Evolutionary conservation across 371 early-diverging fungal genomes (phyloP), one percentile per base, ranked within the genome.

Genomic region (Batrachochytrium dendrobatidis): DNA sequence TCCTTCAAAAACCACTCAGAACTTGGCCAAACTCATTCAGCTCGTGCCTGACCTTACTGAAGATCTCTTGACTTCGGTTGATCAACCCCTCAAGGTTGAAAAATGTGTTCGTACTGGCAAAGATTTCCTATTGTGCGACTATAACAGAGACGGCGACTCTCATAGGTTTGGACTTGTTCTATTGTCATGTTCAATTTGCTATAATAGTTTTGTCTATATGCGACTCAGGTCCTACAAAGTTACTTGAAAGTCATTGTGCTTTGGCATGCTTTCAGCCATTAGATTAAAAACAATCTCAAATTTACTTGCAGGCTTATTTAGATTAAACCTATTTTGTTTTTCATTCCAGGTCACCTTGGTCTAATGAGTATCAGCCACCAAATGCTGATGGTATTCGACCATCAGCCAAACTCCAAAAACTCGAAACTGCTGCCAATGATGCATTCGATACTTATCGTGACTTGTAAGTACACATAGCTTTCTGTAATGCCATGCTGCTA

Each of bases 301-400:
- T n/a, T n/a, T n/a, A n/a, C n/a, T n/a, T n/a, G n/a, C n/a, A n/a
- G n/a, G n/a, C n/a, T n/a, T n/a, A n/a, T n/a, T n/a, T n/a, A n/a
- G n/a, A n/a, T n/a, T n/a, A n/a, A n/a, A n/a, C n/a, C n/a, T n/a
- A n/a, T n/a, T n/a, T n/a, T n/a, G n/a, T n/a, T n/a, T n/a, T n/a
- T n/a, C n/a, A n/a, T n/a, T n/a, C n/a, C 65, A 89, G 91, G 59
- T 96, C 96, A 8, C 98, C 98, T 33, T 96, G 97, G 97, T 87
- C 91, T 30, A 93, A 94, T 69, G 87, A 92, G 66, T 97, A 91
- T 70, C 88, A 92, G 31, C 95, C 96, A 18, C 83, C 88, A 31
- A 65, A 92, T 52, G 69, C 77, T 7, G 94, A 92, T 64, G 92
- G 88, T 18, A 56, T 81, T 29, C 44, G 57, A n/a, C 97, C 98